These are phyloP conservation scores for Suillus clintonianus DNA, from an alignment of 768 basidiomycete species.

Conservation along the genomic window DNA sequence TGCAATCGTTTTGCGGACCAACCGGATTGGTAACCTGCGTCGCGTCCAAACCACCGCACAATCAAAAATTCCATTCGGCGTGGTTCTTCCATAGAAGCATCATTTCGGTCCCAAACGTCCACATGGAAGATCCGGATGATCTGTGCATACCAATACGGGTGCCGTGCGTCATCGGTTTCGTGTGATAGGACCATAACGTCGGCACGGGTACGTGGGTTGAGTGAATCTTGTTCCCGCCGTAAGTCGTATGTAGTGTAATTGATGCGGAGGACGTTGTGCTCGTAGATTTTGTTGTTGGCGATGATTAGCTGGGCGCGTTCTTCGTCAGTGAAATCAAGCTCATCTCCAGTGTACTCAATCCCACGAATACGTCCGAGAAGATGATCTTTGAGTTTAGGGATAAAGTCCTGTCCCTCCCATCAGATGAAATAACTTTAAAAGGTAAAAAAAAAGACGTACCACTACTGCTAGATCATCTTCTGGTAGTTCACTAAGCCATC, in stretches of 20 bases:
- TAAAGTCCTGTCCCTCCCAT: constrained; percentile 38
- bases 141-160: constrained; percentile 41
- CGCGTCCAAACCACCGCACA: constrained; percentile 39
- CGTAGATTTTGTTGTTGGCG: constrained; percentile 31
- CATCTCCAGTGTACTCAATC: constrained; percentile 12
- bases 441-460: not conserved
- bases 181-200: constrained; percentile 37
- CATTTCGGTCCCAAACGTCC: not conserved
- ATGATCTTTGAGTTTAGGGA: constrained; percentile 14
- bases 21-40: constrained; percentile 25
- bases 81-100: not conserved
- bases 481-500: not conserved
- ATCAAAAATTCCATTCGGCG: constrained; percentile 42
- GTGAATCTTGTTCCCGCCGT: constrained; percentile 21
- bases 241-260: constrained; percentile 35
- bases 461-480: constrained; percentile 30
- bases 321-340: constrained; percentile 16
- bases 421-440: constrained; percentile 20
- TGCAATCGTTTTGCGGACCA: constrained; percentile 33
- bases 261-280: constrained; percentile 30
- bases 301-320: constrained; percentile 26
- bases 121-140: constrained; percentile 37
- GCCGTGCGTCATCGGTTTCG: constrained; percentile 18
- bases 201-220: constrained; percentile 32
- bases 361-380: constrained; percentile 2